Percentiles rank a stretch among this genome's conserved stretches.
Evolutionary conservation across 2,329 filamentous ascomycete species (phyloP).

Genomic region (Drechslerella coelobrocha): DNA sequence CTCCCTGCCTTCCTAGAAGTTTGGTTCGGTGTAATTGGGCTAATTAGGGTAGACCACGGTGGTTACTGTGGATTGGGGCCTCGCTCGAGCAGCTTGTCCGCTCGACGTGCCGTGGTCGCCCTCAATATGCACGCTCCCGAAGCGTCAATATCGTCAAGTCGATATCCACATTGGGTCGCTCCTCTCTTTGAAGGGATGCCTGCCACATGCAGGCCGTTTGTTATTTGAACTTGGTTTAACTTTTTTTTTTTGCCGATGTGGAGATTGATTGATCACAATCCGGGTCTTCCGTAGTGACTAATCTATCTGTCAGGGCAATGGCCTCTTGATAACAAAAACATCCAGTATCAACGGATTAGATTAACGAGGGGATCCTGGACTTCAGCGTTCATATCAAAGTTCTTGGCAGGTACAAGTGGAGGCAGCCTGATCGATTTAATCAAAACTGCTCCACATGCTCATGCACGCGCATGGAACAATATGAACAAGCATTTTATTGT

Average conservation of each 20-base stretch:
- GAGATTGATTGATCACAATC: constrained; percentile 32
- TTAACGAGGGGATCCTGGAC: constrained; percentile 3
- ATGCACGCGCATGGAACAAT: background rate
- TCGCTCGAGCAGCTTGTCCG: too few species aligned
- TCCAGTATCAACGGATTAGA: background rate
- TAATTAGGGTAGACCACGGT: constrained; percentile 45
- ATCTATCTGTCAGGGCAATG: constrained; percentile 15
- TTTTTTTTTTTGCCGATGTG: constrained; percentile 14
- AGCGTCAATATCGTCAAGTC: too few species aligned
- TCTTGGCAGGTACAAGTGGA: constrained; percentile 6
- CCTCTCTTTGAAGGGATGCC: too few species aligned
- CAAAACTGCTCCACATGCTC: constrained; percentile 3
- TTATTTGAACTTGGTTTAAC: too few species aligned
- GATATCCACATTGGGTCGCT: constrained; percentile 15
- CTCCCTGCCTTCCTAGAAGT: constrained; percentile 23
- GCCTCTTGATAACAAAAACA: background rate
- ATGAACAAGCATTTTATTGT: background rate
- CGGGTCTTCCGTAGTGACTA: constrained; percentile 28
- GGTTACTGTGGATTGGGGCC: too few species aligned
- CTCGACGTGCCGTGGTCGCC: too few species aligned
- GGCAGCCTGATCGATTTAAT: constrained; percentile 10
- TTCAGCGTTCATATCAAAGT: background rate
- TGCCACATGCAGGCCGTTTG: too few species aligned
- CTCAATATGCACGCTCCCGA: too few species aligned
- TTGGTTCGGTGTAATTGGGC: constrained; percentile 42